Evolutionary conservation across 2,329 filamentous ascomycete genomes (phyloP).

Genomic region (Colletotrichum horii): DNA sequence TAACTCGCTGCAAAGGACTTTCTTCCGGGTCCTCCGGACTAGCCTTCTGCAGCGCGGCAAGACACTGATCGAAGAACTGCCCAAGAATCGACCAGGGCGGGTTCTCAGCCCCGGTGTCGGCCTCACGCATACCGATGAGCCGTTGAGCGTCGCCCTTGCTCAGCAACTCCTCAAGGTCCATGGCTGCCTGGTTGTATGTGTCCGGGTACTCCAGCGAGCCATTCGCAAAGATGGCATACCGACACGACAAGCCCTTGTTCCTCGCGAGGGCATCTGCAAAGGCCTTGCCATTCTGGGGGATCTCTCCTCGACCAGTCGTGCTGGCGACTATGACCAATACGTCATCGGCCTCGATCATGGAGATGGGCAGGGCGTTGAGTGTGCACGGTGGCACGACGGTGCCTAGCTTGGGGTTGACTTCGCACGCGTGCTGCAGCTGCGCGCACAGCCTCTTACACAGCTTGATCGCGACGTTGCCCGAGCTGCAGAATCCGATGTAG

Average conservation of each 20-base stretch:
- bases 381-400: conserved; percentile 14
- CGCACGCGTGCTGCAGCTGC: conserved; percentile 21
- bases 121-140: conserved; percentile 17
- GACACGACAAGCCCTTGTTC: not conserved
- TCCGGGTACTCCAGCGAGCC: conserved; percentile 15
- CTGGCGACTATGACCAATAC: conserved; percentile 14
- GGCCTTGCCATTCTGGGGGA: conserved; percentile 17
- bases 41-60: conserved; percentile 7
- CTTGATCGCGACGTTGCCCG: conserved; percentile 19
- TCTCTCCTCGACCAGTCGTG: conserved; percentile 14
- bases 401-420: conserved; percentile 12
- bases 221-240: conserved; percentile 17
- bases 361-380: conserved; percentile 13
- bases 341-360: conserved; percentile 6
- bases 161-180: conserved; percentile 12
- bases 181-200: conserved; percentile 18
- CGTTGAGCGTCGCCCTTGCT: conserved; percentile 8
- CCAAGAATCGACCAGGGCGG: conserved; percentile 15
- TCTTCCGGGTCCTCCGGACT: not conserved
- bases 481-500: conserved; percentile 20
- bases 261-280: conserved; percentile 11
- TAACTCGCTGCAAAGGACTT: not conserved
- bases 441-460: conserved; percentile 18
- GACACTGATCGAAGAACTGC: conserved; percentile 13
- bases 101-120: conserved; percentile 10